These are phyloP conservation scores for Osmozyma mogii DNA, from an alignment of 805 yeast species.

Conservation along the genomic window DNA sequence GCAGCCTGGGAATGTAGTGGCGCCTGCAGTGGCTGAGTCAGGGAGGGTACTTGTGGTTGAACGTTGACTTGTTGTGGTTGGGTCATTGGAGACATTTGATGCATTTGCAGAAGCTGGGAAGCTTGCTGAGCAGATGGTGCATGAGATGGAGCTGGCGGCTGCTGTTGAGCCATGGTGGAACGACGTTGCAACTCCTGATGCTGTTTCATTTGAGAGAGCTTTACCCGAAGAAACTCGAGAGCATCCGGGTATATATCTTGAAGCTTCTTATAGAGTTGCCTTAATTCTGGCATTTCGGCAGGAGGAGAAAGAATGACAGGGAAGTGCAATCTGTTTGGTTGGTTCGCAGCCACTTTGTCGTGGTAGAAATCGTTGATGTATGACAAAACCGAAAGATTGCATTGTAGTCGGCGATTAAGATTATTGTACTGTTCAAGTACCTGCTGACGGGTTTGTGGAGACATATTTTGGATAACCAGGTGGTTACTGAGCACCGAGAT, in stretches of 20 bases:
- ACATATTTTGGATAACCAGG: constrained; percentile 23
- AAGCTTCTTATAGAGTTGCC: constrained; percentile 37
- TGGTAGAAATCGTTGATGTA: constrained; percentile 33
- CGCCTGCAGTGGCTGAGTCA: constrained; percentile 1
- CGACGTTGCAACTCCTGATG: constrained; percentile 7
- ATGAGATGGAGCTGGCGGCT: constrained; percentile 7
- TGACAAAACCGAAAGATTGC: constrained; percentile 33
- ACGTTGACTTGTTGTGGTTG: not conserved
- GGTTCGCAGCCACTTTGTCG: constrained; percentile 19
- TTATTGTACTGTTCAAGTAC: constrained; percentile 32
- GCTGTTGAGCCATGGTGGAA: constrained; percentile 1
- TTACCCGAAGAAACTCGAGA: constrained; percentile 33
- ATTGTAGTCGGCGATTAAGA: constrained; percentile 33
- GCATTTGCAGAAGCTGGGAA: not conserved
- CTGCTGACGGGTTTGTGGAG: constrained; percentile 22
- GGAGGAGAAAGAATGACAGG: constrained; percentile 51
- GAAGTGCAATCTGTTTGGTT: constrained; percentile 18
- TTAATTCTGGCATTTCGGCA: constrained; percentile 46
- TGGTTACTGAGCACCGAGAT: constrained; percentile 28
- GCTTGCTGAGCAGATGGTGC: no score
- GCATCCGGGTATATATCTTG: constrained; percentile 50
- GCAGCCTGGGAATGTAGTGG: no score
- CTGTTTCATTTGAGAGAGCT: constrained; percentile 6
- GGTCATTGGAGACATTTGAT: not conserved
- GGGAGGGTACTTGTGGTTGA: not conserved